Evolutionary conservation across 2,329 filamentous ascomycete species (phyloP).

Genomic region (Aspergillus sojae): DNA sequence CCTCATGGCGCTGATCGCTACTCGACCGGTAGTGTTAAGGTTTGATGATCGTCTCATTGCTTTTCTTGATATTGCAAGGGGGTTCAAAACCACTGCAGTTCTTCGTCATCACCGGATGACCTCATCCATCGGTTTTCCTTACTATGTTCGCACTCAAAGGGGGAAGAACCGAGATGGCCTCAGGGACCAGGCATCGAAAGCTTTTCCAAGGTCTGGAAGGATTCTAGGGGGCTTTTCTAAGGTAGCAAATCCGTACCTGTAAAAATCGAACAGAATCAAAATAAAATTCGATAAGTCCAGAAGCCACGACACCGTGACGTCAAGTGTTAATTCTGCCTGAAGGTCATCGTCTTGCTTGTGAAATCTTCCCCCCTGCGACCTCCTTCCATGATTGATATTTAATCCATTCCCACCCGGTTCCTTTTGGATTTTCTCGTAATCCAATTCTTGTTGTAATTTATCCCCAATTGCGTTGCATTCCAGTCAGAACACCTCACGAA

Average conservation of each 20-base stretch:
- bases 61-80: too few relatives aligned
- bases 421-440: background rate
- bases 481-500: constrained; percentile 3
- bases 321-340: constrained; percentile 1
- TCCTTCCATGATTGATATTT: background rate
- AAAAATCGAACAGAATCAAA: background rate
- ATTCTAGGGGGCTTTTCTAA: background rate
- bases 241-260: background rate
- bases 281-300: background rate
- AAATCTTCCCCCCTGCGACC: too few relatives aligned
- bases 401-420: background rate
- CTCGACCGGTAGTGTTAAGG: background rate
- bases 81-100: too few relatives aligned
- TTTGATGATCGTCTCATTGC: background rate
- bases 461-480: background rate
- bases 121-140: background rate
- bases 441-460: background rate
- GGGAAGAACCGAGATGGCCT: background rate
- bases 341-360: too few relatives aligned
- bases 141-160: background rate
- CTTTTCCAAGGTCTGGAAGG: too few relatives aligned
- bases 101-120: background rate
- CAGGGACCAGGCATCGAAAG: background rate
- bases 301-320: constrained; percentile 13
- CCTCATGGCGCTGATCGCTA: background rate